These are phyloP conservation scores for Luffa acutangula DNA, from an alignment of 306 rosid species.

Conservation along the genomic window DNA sequence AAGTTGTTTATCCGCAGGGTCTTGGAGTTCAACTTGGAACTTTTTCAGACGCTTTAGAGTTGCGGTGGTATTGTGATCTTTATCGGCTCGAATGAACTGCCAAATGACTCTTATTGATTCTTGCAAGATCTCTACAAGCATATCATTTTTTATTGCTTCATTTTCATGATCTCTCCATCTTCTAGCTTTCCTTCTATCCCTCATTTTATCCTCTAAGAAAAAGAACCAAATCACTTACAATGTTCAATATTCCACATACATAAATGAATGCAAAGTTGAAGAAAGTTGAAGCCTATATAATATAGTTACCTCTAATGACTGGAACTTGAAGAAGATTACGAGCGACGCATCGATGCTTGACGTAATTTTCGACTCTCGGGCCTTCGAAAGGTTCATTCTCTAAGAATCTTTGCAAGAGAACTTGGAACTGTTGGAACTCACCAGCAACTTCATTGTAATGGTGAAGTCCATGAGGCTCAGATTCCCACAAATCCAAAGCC, in stretches of 20 bases:
- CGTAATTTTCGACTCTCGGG: constrained; percentile 50
- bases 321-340: constrained; percentile 67
- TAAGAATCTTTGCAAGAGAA: constrained; percentile 42
- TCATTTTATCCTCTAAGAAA: constrained; percentile 36
- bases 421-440: constrained; percentile 69
- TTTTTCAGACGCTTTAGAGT: constrained; percentile 20
- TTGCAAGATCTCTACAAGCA: constrained; percentile 46
- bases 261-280: no score
- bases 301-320: constrained; percentile 35
- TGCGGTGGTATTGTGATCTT: constrained; percentile 26
- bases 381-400: constrained; percentile 59
- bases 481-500: constrained; percentile 46
- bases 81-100: constrained; percentile 51
- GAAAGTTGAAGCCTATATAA: no score
- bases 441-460: constrained; percentile 60
- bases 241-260: no score
- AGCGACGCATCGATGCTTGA: constrained; percentile 37
- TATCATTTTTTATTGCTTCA: constrained; percentile 34
- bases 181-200: constrained; percentile 30
- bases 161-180: constrained; percentile 19
- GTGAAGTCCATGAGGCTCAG: constrained; percentile 29
- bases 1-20: constrained; percentile 52
- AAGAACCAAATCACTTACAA: background rate
- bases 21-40: constrained; percentile 35
- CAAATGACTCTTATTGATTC: constrained; percentile 60